These are phyloP conservation scores for Mycena latifolia DNA, from an alignment of 768 basidiomycete species.

Conservation along the genomic window DNA sequence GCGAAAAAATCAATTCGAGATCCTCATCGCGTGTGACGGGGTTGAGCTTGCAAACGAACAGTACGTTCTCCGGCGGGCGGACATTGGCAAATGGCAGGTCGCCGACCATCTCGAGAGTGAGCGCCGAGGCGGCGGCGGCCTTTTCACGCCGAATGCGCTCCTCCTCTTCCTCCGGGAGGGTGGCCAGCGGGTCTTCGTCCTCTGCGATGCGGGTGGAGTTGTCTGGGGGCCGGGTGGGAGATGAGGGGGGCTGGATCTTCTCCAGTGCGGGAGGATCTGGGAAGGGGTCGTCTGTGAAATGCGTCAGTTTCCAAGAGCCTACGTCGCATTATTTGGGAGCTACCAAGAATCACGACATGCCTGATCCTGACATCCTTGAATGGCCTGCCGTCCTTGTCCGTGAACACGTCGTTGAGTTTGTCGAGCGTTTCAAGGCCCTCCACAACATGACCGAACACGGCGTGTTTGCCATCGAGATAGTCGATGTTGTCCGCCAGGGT, in stretches of 20 bases:
- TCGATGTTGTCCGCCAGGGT: slow-evolving; percentile 93
- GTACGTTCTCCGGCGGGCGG: slow-evolving; percentile 96
- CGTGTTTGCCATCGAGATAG: slow-evolving; percentile 93
- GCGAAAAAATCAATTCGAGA: slow-evolving; percentile 95
- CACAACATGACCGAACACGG: slow-evolving; percentile 95
- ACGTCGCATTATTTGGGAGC: slow-evolving; percentile 43
- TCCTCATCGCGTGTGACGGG: slow-evolving; percentile 96
- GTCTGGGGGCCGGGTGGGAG: slow-evolving; percentile 87
- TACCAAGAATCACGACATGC: slow-evolving; percentile 96
- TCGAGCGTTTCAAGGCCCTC: slow-evolving; percentile 94
- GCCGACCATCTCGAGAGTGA: slow-evolving; percentile 99
- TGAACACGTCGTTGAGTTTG: slow-evolving; percentile 92
- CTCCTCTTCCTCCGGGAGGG: slow-evolving; percentile 87
- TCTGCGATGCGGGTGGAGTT: slow-evolving; percentile 92
- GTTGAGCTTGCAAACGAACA: slow-evolving; percentile 99
- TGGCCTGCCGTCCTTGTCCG: slow-evolving; percentile 90
- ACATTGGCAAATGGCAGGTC: slow-evolving; percentile 99
- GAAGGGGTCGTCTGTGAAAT: slow-evolving; percentile 90
- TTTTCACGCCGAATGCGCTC: slow-evolving; percentile 86
- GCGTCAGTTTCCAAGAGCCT: slow-evolving; percentile 8
- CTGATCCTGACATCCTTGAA: slow-evolving; percentile 95
- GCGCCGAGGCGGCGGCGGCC: slow-evolving; percentile 91
- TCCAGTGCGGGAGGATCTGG: slow-evolving; percentile 83
- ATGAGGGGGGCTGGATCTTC: slow-evolving; percentile 70
- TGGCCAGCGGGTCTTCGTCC: slow-evolving; percentile 90